Evolutionary conservation across 805 yeast genomes (phyloP), one percentile per base, ranked within the genome.

Genomic region (Metschnikowia dekortorum): DNA sequence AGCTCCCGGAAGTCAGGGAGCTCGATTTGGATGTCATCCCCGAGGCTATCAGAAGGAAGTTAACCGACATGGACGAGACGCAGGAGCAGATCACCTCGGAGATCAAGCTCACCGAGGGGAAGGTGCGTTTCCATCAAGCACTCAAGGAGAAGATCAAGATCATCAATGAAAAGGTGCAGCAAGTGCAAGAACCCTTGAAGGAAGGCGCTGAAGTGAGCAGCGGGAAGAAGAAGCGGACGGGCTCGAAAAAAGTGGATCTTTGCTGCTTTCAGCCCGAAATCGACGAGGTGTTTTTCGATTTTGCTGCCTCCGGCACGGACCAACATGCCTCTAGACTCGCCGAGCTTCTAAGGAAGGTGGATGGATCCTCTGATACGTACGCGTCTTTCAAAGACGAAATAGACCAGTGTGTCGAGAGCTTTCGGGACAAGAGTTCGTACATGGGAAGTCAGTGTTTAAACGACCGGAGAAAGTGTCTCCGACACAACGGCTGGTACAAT

Each of bases 391-490:
- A 56, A 18, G 42, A 46, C 2, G 64, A 61, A 26, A 53, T 58
- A 8, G 55, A 57, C 5, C 53, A 61, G 2, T 43, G 58, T 26
- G 59, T 58, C 28, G 29, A 42, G 34, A 9, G 37, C n/a, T 40
- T 56, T 54, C n/a, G 40, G 1, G 60, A 51, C 11, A 60, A 56
- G 4, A 6, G 39, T 22, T 33, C 26, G 6, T 33, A 18, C 16
- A 6, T 14, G 29, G 39, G 38, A n/a, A 47, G 34, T 14, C 45
- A 79, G 1, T 84, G 89, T 57, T 59, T 81, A 6, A 62, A 68
- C 8, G 87, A 83, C 44, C 77, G 76, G 52, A 71, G 76, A 48
- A 82, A 80, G 55, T 84, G 89, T 61, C 60, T 61, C 3, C 75
- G 78, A 43, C 89, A 84, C 54, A 70, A 66, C 44, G 78, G 80